Evolutionary conservation across 2,329 filamentous ascomycete genomes (phyloP).

Genomic region (Diaporthe vexans): DNA sequence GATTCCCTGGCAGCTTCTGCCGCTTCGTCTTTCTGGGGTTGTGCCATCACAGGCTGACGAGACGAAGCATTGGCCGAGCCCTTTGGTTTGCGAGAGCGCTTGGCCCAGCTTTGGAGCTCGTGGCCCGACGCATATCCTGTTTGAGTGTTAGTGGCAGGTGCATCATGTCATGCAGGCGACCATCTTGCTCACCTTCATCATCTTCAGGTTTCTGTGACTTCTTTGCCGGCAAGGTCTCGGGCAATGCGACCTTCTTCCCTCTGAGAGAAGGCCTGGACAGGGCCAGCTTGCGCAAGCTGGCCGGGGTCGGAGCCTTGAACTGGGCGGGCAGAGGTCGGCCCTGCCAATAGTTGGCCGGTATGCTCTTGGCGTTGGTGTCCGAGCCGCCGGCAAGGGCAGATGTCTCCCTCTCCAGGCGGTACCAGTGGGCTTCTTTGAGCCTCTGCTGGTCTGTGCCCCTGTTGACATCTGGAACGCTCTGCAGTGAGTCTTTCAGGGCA

Average conservation of each 20-base stretch:
- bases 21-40: background rate
- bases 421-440: background rate
- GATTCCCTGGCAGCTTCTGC: background rate
- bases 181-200: background rate
- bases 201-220: background rate
- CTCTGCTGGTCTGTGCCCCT: background rate
- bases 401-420: background rate
- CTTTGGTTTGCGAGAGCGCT: too few relatives aligned
- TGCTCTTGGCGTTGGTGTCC: background rate
- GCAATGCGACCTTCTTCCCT: background rate
- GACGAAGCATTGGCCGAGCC: too few relatives aligned
- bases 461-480: background rate
- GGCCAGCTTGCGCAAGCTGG: background rate
- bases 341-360: slow-evolving; percentile 25
- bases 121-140: background rate
- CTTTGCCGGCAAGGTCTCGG: background rate
- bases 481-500: background rate
- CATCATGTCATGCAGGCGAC: background rate
- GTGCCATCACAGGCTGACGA: too few relatives aligned
- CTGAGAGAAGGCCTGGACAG: background rate
- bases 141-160: background rate
- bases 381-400: background rate
- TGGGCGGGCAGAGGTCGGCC: background rate
- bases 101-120: too few relatives aligned
- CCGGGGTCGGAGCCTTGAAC: background rate